phyloP scores from a whole-genome alignment of 225 moss, liverwort and hornwort genomes.

The Asterella californica region DNA sequence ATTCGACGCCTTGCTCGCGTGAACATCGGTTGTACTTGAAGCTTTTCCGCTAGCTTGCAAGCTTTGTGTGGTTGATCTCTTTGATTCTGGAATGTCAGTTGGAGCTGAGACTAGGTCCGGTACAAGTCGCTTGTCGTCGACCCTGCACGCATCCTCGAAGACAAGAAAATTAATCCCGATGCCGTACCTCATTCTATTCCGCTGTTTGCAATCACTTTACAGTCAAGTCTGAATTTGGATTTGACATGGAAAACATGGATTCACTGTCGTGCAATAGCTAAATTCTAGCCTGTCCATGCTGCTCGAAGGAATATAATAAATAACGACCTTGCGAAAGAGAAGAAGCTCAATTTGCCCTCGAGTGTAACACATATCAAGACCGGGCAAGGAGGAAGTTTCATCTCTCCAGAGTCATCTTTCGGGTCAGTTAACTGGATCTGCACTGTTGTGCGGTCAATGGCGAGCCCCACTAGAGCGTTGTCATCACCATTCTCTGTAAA shows the following conservation, averaged over 20 bases:
- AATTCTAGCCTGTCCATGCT: not conserved
- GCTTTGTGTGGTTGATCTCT: slow-evolving; percentile 6
- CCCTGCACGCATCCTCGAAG: slow-evolving; percentile 21
- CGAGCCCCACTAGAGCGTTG: slow-evolving; percentile 81
- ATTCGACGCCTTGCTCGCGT: not conserved
- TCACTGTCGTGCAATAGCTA: not conserved
- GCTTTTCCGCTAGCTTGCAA: not conserved
- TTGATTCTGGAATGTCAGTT: slow-evolving; percentile 34
- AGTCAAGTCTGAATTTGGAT: not conserved
- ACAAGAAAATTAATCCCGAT: not conserved
- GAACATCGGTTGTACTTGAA: not conserved
- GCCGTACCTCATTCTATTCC: not conserved
- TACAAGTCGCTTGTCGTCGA: slow-evolving; percentile 23
- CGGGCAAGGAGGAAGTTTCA: slow-evolving; percentile 78
- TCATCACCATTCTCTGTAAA: slow-evolving; percentile 68
- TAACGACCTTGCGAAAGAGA: slow-evolving; percentile 75
- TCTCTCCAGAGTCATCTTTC: slow-evolving; percentile 79
- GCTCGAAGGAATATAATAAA: not conserved
- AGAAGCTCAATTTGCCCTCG: slow-evolving; percentile 90
- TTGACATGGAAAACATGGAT: not conserved
- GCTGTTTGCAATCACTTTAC: not conserved
- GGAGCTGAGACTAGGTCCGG: slow-evolving; percentile 32
- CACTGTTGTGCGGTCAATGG: slow-evolving; percentile 63
- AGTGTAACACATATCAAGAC: slow-evolving; percentile 84
- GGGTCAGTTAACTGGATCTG: slow-evolving; percentile 64